Percentiles rank a stretch among this genome's conserved stretches.
These are phyloP conservation scores for Dendrostoma leiphaemia DNA, from an alignment of 2,329 filamentous ascomycete species.

Conservation along the genomic window DNA sequence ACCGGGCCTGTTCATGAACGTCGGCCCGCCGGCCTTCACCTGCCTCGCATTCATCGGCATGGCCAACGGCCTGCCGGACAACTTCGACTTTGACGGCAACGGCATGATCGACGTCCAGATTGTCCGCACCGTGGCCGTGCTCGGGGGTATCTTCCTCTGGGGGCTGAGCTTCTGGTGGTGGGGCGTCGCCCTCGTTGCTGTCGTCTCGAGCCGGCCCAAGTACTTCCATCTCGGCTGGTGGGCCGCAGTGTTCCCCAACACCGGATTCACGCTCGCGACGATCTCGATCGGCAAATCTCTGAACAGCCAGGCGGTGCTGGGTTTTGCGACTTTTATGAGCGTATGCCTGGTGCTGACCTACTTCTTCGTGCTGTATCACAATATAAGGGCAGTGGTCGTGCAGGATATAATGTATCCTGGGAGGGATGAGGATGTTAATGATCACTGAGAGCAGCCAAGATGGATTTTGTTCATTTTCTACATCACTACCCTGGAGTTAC, in stretches of 20 bases:
- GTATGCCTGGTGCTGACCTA: slow-evolving; percentile 41
- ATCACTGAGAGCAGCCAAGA: slow-evolving; percentile 35
- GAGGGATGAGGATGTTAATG: slow-evolving; percentile 52
- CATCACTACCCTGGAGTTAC: background rate
- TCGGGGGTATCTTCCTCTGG: slow-evolving; percentile 39
- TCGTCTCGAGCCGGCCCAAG: slow-evolving; percentile 43
- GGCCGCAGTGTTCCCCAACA: slow-evolving; percentile 63
- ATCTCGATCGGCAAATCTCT: slow-evolving; percentile 52
- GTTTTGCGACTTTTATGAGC: slow-evolving; percentile 50
- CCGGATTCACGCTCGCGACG: slow-evolving; percentile 56
- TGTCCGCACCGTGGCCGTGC: slow-evolving; percentile 45
- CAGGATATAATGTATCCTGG: slow-evolving; percentile 57
- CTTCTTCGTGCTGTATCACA: slow-evolving; percentile 41
- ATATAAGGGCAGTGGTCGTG: slow-evolving; percentile 46
- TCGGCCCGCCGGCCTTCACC: slow-evolving; percentile 73
- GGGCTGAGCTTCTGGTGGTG: slow-evolving; percentile 45
- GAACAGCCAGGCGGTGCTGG: slow-evolving; percentile 41
- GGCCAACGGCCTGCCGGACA: slow-evolving; percentile 52
- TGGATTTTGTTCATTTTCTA: background rate
- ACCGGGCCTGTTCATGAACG: slow-evolving; percentile 72
- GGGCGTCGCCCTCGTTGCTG: slow-evolving; percentile 45
- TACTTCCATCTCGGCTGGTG: slow-evolving; percentile 63
- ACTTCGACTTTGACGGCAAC: slow-evolving; percentile 41
- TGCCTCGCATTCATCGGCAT: slow-evolving; percentile 69
- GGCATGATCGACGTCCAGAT: slow-evolving; percentile 42